Base-by-base conservation (phyloP, 2,329 filamentous ascomycete species). In the Paecilomyces sp. region DNA sequence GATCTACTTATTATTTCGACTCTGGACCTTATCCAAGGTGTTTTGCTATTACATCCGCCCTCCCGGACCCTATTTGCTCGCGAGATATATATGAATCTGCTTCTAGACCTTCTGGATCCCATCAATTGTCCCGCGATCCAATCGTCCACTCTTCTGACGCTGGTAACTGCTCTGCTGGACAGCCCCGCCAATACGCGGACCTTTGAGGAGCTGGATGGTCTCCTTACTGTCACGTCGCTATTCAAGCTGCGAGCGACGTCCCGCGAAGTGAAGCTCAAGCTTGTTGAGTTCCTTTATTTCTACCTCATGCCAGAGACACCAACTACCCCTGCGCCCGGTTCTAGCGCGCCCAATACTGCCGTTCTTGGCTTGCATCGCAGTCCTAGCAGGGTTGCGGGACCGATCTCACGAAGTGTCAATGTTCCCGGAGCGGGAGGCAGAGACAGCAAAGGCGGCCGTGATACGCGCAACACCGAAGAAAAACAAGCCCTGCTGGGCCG, bases 261-360 rank as follows among this genome's bases (percentile, higher is more conserved):
- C 25, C 87, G 91, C 62, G 90, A 93, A 68, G 92, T 97, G 65
- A 97, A 96, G 79, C 85, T 96, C 71, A 94, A 96, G 75, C 85
- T 96, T n/a, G 88, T 97, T 66, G 94, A 97, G 75, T 97, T 97
- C 72, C 79, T 99, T 57, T 97, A 97, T 80, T 97, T 97, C 76
- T 99, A 97, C 75, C 87, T 99, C 67, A 96, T 97, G 88, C 92
- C 93, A 56, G 94, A 99, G 77, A 85, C 85, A 0, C 87, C 80
- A 1, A 71, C 71, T 18, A 58, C 67, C 50, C 60, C 67, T 11
- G 24, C 65, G 55, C 30, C 66, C 61, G 36, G 64, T 7, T 68
- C 69, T 12, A 74, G 72, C 24, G 71, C 73, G 1, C 70, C 75
- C 0, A 77, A 75, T 61, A 74, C 75, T 1, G 76, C 74, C 4